Base-by-base conservation (phyloP, 1,139 yeast species). In the Martiniozyma asiatica region DNA sequence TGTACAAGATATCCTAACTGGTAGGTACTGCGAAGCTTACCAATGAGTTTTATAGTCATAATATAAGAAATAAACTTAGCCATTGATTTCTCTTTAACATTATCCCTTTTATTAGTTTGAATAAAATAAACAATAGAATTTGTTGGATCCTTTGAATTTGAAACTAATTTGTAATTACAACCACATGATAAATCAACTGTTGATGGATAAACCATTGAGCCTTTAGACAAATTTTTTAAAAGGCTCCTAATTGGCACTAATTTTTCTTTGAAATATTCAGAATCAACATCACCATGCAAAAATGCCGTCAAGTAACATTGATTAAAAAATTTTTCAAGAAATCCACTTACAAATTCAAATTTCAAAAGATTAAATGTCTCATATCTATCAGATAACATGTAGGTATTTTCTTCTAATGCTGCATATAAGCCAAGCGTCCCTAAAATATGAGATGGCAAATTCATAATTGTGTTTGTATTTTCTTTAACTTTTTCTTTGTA, bases 341-440 rank as follows among this genome's bases (percentile, higher is more conserved):
- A 50, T 1, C 34, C 22, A 8, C 42, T 41, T 26, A 58, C 48
- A 2, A 52, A 24, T 30, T 65, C 63, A 19, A 64, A 57, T 29
- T 75, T 74, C 41, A 71, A 56, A 24, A 70, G 73, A 44, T 74
- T 79, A 38, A 77, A 55, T 4, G 73, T 63, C 32, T 69, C 67
- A 5, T 65, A 39, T 42, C 80, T 56, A 25, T 68, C 68, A 19
- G 68, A 66, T 3, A 71, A 32, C 1, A 61, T 44, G 68, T 70
- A 71, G 15, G 69, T 57, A 29, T 59, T 51, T 33, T 65, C 64
- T 38, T 77, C 87, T 24, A 75, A 39, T 1, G 66, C 52, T 2
- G 46, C 47, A 37, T 45, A 33, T n/a, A 66, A 52, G 2, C 66
- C 51, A 0, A 71, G 48, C 0, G 69, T 68, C 4, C 70, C 59